A percentile compares a stretch with the other conserved stretches of the same genome.
These are phyloP conservation scores for Metschnikowia gelsemii DNA, from an alignment of 805 yeast species.

Conservation along the genomic window DNA sequence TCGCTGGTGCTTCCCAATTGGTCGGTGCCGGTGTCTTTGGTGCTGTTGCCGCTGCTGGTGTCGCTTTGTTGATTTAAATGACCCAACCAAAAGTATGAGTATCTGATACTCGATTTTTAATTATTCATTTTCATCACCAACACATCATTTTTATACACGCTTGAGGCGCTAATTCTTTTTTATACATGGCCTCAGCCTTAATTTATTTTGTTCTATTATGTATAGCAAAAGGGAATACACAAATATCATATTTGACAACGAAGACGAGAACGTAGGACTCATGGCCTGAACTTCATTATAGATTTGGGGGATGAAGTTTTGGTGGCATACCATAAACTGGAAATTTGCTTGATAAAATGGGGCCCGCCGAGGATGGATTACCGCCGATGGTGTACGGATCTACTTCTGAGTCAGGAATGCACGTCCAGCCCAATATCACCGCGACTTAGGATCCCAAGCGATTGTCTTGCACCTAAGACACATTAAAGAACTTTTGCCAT, in stretches of 20 bases:
- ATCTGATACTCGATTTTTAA: neutral
- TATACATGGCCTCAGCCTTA: constrained; percentile 9
- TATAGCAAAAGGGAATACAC: constrained; percentile 9
- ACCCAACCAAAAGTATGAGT: constrained; percentile 3
- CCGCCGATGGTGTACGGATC: neutral
- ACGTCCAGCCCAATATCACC: no score
- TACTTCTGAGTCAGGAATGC: neutral
- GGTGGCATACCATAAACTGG: no score
- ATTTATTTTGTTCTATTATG: constrained; percentile 9
- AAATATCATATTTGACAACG: neutral
- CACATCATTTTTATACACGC: constrained; percentile 11
- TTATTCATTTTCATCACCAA: constrained; percentile 8
- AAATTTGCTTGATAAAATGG: no score
- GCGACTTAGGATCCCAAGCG: no score
- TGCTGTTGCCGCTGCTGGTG: constrained; percentile 33
- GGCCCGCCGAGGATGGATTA: no score
- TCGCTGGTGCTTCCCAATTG: constrained; percentile 34
- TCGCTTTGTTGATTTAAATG: constrained; percentile 40
- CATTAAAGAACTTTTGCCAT: no score
- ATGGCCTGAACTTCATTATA: no score
- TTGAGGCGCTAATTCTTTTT: constrained; percentile 14
- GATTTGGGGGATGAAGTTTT: neutral
- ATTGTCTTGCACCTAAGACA: no score
- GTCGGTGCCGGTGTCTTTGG: constrained; percentile 34
- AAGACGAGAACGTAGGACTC: no score